phyloP scores from a whole-genome alignment of 805 yeast species.

The Saccharomycopsis sp. region DNA sequence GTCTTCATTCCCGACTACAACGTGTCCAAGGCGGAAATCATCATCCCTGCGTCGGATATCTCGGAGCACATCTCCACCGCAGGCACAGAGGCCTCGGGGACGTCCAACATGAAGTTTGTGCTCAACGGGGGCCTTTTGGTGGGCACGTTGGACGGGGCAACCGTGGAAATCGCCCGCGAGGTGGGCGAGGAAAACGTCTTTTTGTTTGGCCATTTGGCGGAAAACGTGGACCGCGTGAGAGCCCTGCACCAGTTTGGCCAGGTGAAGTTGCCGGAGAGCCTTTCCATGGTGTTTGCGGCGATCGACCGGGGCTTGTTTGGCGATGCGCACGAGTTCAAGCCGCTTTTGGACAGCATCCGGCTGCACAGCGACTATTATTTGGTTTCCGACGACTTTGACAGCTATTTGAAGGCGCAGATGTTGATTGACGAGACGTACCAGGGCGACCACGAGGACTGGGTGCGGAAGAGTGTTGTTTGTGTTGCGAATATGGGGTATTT shows the following conservation, averaged over 20 bases:
- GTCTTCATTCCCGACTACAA: constrained; percentile 88
- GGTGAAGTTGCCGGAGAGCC: constrained; percentile 50
- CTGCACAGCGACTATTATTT: constrained; percentile 79
- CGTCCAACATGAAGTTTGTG: constrained; percentile 93
- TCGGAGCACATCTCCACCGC: constrained; percentile 95
- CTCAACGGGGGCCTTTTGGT: constrained; percentile 89
- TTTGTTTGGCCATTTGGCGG: constrained; percentile 85
- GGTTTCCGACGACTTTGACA: constrained; percentile 84
- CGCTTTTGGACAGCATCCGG: constrained; percentile 62
- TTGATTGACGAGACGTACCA: constrained; percentile 66
- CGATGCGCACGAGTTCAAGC: constrained; percentile 53
- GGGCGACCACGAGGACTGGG: constrained; percentile 63
- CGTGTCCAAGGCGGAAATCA: constrained; percentile 88
- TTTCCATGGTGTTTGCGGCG: constrained; percentile 55
- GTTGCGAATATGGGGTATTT: constrained; percentile 95
- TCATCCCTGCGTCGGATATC: constrained; percentile 83
- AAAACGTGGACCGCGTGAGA: constrained; percentile 81
- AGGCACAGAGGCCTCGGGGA: constrained; percentile 95
- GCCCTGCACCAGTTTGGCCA: constrained; percentile 57
- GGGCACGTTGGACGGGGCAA: constrained; percentile 97
- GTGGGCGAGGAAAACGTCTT: constrained; percentile 90
- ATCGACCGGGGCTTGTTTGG: constrained; percentile 72
- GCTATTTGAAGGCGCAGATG: constrained; percentile 75
- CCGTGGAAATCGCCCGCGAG: constrained; percentile 90
- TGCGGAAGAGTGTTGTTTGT: constrained; percentile 62